Evolutionary conservation across 768 basidiomycete genomes (phyloP), one percentile per base, ranked within the genome.

Genomic region (Mycena alexandri): DNA sequence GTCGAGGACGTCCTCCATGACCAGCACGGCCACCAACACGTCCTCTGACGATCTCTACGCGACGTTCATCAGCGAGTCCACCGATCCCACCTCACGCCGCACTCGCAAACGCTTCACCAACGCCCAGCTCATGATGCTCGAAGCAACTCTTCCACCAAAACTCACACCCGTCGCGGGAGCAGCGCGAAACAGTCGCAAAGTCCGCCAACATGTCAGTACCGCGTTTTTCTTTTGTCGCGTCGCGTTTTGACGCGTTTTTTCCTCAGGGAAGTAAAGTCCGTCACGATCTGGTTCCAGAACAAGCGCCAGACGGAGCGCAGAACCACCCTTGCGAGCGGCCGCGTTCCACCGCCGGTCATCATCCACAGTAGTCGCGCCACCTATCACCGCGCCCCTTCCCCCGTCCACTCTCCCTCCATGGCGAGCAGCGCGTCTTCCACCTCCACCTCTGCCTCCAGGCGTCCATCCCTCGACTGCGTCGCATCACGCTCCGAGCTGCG

Each of bases 201-300:
- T 80, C 86, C 13, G 88, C 88, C 14, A 83, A 81, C 75, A 91
- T 93, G 91, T 92, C 78, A 75, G 90, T 82, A 16, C 62, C 57
- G 47, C 61, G 69, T 62, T 54, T 54, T 69, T 51, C 29, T 19
- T 14, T 29, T 44, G 54, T 41, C 55, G 48, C 50, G 56, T 63
- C 60, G 56, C 59, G 58, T 67, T n/a, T 71, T 76, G 51, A 75
- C 71, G 44, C 62, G 55, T 48, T 67, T 61, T 70, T 71, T 52
- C 53, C 33, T 19, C 67, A 90, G 89, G 89, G 89, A 90, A 75
- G 81, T 85, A 33, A 89, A 88, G 71, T 89, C 89, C 1, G 88
- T 90, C 59, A 90, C 90, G n/a, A 89, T 93, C 44, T 93, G 92
- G 92, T 93, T 93, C 76, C 92, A 93, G 78, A 93, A 93, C 76